Evolutionary conservation across 352 stramenopile genomes (phyloP), one percentile per base, ranked within the genome.

Genomic region (Pythium aristosporum): DNA sequence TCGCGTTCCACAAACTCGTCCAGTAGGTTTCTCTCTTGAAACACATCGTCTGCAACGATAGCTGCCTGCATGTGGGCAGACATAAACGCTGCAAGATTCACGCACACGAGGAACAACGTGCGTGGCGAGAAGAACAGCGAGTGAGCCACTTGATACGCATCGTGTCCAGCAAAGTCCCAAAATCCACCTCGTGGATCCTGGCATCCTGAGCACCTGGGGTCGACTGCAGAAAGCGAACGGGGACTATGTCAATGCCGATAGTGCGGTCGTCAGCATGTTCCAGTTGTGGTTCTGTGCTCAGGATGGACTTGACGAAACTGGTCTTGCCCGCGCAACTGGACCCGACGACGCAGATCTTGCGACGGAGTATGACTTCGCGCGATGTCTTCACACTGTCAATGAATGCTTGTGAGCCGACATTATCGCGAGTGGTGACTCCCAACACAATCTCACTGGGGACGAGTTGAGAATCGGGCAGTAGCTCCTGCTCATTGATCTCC

Each of bases 41-140:
- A 9, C 18, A 44, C 18, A 1, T 42, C n/a, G 10, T 34, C 23
- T 3, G 32, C 54, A 3, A 36, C 5, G 13, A 48, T 36, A 3
- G 20, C 16, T 11, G 52, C 52, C 47, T 58, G 34, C 7, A 20
- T n/a, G 18, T 48, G 13, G 21, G 25, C 25, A 10, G 28, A 3
- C 2, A 9, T 46, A n/a, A 34, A 64, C 0, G 34, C 34, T 11
- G 25, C 5, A 0, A 65, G n/a, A 57, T 65, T 39, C 21, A 65
- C 49, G 30, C 11, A 52, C 21, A 57, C 30, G 16, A 65, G 28
- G 28, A 49, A 59, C 21, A 65, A 16, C 23, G 59, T 65, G 12
- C 49, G 34, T 5, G 10, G 25, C 9, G 59, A 65, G 41, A 53
- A 65, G 23, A 65, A 65, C 4, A 59, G 21, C 18, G 59, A 34